phyloP scores from a whole-genome alignment of 352 stramenopile genomes.

The Phytophthora gonapodyides region DNA sequence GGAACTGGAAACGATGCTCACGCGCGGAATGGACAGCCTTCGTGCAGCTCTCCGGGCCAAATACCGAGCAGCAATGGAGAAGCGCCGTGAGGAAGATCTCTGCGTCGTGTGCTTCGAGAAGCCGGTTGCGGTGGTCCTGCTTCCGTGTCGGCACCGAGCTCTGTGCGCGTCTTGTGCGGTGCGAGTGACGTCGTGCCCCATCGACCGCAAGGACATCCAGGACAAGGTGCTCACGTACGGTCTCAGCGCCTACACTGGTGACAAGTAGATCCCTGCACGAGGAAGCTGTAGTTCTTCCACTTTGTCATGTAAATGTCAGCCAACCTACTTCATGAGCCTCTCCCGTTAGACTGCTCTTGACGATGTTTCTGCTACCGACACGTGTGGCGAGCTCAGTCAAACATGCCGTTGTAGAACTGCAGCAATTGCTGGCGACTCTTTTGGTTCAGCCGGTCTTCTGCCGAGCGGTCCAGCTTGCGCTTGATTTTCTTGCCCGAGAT shows the following conservation, averaged over 20 bases:
- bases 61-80: slow-evolving; percentile 33
- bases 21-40: slow-evolving; percentile 34
- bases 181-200: slow-evolving; percentile 54
- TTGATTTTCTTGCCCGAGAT: slow-evolving; percentile 91
- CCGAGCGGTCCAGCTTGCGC: slow-evolving; percentile 66
- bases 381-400: slow-evolving; percentile 46
- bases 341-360: neutral
- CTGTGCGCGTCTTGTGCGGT: slow-evolving; percentile 62
- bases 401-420: slow-evolving; percentile 90
- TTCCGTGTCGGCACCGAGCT: slow-evolving; percentile 66
- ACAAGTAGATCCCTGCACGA: neutral
- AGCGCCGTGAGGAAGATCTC: slow-evolving; percentile 27
- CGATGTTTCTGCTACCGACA: too few species aligned
- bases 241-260: slow-evolving; percentile 42
- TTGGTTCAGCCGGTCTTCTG: slow-evolving; percentile 62
- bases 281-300: neutral
- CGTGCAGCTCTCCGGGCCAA: slow-evolving; percentile 33
- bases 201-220: slow-evolving; percentile 61
- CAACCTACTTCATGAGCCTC: neutral
- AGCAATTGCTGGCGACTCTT: slow-evolving; percentile 80
- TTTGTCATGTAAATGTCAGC: slow-evolving; percentile 1
- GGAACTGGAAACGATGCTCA: slow-evolving; percentile 41
- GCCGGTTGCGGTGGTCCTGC: slow-evolving; percentile 48
- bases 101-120: slow-evolving; percentile 69
- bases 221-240: slow-evolving; percentile 76